Evolutionary conservation across 2,329 filamentous ascomycete genomes (phyloP).

Genomic region (Aspergillus puulaauensis): DNA sequence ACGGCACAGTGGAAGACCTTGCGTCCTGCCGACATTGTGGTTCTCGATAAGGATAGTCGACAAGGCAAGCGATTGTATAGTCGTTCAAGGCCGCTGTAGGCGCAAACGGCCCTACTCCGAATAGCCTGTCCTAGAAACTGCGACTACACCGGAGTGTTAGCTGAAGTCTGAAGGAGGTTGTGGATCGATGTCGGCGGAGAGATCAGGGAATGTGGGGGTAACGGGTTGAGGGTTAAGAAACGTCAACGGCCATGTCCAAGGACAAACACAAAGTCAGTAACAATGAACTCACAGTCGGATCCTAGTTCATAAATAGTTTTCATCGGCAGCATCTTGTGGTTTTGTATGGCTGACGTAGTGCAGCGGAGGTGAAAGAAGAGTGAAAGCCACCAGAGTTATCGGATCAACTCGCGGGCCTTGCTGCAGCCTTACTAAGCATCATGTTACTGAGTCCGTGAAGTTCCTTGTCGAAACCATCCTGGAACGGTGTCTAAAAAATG

Average conservation of each 20-base stretch:
- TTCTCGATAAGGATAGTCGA: conserved; percentile 15
- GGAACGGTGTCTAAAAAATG: background rate
- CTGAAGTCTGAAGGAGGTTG: conserved; percentile 29
- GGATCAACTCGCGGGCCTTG: conserved; percentile 22
- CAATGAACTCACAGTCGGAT: conserved; percentile 20
- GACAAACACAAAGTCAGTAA: background rate
- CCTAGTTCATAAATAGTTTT: conserved; percentile 19
- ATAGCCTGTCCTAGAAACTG: conserved; percentile 30
- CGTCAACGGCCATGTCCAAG: conserved; percentile 6
- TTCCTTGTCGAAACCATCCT: background rate
- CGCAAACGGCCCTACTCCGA: conserved; percentile 28
- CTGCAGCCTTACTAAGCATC: conserved; percentile 19
- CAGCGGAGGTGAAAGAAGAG: conserved; percentile 8
- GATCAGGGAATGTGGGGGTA: conserved; percentile 33
- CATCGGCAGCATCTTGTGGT: conserved; percentile 26
- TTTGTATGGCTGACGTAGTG: conserved; percentile 7
- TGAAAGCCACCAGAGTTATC: conserved; percentile 11
- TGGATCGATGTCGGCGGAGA: conserved; percentile 23
- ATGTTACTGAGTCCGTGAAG: background rate
- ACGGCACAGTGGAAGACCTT: conserved; percentile 54
- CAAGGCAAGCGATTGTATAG: conserved; percentile 18
- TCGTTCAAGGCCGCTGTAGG: conserved; percentile 11
- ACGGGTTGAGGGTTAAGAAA: conserved; percentile 14
- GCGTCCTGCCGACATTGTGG: conserved; percentile 41
- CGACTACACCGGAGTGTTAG: conserved; percentile 28